Evolutionary conservation across 192 early-diverging fungal genomes (phyloP).

Genomic region (Dissophora globulifera): DNA sequence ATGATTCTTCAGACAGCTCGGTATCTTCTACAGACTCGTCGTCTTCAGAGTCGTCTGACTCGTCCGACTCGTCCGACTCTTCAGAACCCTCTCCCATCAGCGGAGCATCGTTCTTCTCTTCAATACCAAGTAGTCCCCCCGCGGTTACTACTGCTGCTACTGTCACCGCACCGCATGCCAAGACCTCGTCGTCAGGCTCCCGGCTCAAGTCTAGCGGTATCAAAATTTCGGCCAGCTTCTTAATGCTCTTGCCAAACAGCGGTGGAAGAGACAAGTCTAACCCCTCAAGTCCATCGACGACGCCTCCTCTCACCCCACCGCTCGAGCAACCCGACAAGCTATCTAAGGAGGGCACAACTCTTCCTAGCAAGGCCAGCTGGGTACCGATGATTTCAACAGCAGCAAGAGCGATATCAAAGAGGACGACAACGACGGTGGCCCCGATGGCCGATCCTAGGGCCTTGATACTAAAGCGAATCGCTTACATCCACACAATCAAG

Average conservation of each 20-base stretch:
- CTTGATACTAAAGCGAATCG: conserved; percentile 27
- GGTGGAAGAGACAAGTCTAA: neutral
- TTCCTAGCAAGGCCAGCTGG: too few relatives aligned
- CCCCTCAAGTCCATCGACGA: neutral
- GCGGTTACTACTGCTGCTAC: too few relatives aligned
- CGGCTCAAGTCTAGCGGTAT: conserved; percentile 18
- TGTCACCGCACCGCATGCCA: too few relatives aligned
- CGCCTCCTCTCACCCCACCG: conserved; percentile 14
- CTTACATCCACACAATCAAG: conserved; percentile 22
- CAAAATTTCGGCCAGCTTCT: conserved; percentile 33
- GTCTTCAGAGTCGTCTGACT: conserved; percentile 22
- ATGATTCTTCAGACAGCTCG: conserved; percentile 3
- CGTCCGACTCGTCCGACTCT: conserved; percentile 25
- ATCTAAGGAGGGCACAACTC: neutral
- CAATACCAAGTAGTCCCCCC: neutral
- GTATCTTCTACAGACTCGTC: conserved; percentile 20
- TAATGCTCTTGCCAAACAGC: conserved; percentile 18
- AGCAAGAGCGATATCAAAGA: too few relatives aligned
- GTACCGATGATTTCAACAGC: neutral
- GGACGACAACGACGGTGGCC: too few relatives aligned
- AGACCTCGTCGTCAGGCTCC: neutral
- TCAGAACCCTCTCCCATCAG: conserved; percentile 29
- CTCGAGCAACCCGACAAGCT: neutral
- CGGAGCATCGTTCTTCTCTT: conserved; percentile 41
- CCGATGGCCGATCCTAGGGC: conserved; percentile 9